Evolutionary conservation across 2,329 filamentous ascomycete species (phyloP).

Genomic region (Colletotrichum sp.): DNA sequence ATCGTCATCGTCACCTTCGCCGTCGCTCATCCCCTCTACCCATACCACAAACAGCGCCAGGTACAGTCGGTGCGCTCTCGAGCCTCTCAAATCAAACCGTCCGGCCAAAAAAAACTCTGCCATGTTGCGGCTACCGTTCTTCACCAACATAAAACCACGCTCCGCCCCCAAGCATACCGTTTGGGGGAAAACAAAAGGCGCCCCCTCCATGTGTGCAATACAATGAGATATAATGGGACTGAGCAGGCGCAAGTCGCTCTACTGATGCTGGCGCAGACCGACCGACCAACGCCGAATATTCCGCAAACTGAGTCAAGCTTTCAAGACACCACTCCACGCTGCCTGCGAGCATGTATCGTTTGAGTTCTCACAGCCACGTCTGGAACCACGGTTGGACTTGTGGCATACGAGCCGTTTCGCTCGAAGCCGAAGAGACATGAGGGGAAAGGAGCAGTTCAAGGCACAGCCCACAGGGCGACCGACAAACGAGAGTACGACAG

Average conservation of each 20-base stretch:
- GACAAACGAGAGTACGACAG: background rate
- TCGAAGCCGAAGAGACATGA: background rate
- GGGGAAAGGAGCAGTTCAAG: background rate
- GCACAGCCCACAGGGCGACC: background rate
- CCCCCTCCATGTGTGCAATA: background rate
- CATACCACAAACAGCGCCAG: background rate
- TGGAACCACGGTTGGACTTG: background rate
- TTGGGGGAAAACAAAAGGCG: background rate
- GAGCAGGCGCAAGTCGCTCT: background rate
- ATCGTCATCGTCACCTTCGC: constrained; percentile 7
- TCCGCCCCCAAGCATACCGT: background rate
- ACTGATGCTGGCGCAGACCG: constrained; percentile 15
- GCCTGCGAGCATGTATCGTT: background rate
- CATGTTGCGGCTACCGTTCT: background rate
- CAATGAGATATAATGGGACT: background rate
- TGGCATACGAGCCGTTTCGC: background rate
- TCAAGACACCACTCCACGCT: background rate
- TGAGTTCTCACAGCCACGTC: background rate
- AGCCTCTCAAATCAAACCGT: background rate
- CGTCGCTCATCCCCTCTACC: constrained; percentile 6
- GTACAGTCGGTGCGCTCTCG: background rate
- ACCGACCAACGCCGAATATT: constrained; percentile 7
- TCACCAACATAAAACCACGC: background rate
- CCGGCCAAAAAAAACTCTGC: background rate
- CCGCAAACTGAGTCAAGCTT: background rate